Evolutionary conservation across 2,329 filamentous ascomycete genomes (phyloP).

Genomic region (Alternaria tenuissima): DNA sequence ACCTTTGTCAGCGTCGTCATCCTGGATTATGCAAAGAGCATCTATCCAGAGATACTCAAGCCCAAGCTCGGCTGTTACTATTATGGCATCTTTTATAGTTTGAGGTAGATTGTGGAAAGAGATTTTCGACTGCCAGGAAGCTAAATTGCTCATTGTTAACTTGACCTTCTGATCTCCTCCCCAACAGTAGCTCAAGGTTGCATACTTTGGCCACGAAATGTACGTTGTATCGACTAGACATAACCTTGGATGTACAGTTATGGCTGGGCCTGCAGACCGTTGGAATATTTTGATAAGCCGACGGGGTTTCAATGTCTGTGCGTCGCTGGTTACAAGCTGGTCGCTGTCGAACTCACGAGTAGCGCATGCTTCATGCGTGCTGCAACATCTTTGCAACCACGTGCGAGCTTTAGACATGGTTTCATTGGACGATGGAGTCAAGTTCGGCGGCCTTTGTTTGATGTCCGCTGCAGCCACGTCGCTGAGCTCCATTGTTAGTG

Average conservation of each 20-base stretch:
- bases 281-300: background rate
- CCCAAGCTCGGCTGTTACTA: background rate
- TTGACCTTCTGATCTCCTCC: background rate
- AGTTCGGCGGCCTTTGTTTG: constrained; percentile 1
- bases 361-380: background rate
- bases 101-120: background rate
- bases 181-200: constrained; percentile 5
- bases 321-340: background rate
- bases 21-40: constrained; percentile 9
- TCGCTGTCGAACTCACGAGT: background rate
- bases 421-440: background rate
- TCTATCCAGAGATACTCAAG: constrained; percentile 5
- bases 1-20: background rate
- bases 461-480: background rate
- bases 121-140: background rate
- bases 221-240: background rate
- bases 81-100: constrained; percentile 1
- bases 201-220: background rate
- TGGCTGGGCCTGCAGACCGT: background rate
- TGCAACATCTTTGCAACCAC: background rate
- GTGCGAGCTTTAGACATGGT: background rate
- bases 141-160: background rate
- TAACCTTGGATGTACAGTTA: background rate
- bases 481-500: background rate
- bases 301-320: background rate